A percentile compares a stretch with the other conserved stretches of the same genome.
Conservation (phyloP, 176 grass and related monocot genomes). For the Microstegium vimineum region DNA sequence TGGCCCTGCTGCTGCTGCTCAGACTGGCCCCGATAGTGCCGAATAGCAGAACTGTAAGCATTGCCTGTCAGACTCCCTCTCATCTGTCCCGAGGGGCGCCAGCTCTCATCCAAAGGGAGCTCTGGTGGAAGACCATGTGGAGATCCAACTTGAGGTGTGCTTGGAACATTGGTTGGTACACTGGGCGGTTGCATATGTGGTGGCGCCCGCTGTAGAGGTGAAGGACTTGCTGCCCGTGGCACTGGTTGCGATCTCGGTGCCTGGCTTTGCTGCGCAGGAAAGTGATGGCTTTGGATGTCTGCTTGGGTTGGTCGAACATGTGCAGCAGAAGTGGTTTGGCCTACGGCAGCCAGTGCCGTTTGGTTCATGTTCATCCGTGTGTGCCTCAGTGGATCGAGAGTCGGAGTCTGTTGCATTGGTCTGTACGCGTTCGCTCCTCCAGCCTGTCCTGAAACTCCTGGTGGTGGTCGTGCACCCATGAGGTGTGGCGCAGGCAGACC, state of each 20-base stretch:
- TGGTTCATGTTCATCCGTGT: slow-evolving; percentile 7
- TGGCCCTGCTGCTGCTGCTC: slow-evolving; percentile 20
- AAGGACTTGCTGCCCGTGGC: slow-evolving; percentile 1
- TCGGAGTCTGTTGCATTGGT: slow-evolving; percentile 20
- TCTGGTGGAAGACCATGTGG: slow-evolving; percentile 15
- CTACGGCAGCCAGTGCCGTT: neutral
- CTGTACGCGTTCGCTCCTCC: slow-evolving; percentile 38
- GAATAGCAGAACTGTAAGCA: slow-evolving; percentile 60
- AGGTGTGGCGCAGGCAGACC: slow-evolving; percentile 23
- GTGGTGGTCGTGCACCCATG: neutral
- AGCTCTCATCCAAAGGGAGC: slow-evolving; percentile 53
- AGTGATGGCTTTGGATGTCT: slow-evolving; percentile 4
- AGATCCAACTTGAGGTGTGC: slow-evolving; percentile 3
- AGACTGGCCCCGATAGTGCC: slow-evolving; percentile 38
- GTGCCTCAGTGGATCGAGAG: neutral
- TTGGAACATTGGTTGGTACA: neutral
- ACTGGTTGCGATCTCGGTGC: neutral
- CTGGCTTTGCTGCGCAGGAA: slow-evolving; percentile 17
- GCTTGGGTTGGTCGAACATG: neutral
- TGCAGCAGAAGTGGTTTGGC: neutral
- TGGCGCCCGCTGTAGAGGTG: neutral
- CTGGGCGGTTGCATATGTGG: neutral
- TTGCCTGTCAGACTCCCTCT: slow-evolving; percentile 83
- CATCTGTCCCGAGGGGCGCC: slow-evolving; percentile 74
- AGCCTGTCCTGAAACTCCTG: slow-evolving; percentile 23